phyloP scores from a whole-genome alignment of 352 stramenopile species.

The Phytophthora lateralis region DNA sequence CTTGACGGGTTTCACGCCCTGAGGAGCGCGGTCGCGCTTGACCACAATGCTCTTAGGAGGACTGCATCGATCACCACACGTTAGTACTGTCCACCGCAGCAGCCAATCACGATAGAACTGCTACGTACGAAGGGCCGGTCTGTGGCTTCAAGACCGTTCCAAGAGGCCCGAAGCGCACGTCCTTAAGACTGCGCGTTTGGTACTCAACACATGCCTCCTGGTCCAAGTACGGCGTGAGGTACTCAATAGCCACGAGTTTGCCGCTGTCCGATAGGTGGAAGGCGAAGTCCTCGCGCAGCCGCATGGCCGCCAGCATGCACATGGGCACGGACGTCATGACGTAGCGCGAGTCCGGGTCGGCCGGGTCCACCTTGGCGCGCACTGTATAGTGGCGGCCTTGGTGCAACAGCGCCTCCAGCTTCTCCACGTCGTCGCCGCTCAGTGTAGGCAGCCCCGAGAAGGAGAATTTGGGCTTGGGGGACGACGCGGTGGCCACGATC shows the following conservation, averaged over 20 bases:
- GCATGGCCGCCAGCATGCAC: constrained; percentile 76
- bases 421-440: constrained; percentile 44
- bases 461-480: constrained; percentile 64
- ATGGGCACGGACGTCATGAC: constrained; percentile 80
- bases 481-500: constrained; percentile 56
- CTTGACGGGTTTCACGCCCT: constrained; percentile 76
- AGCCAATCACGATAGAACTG: background rate
- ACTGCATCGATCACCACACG: constrained; percentile 24
- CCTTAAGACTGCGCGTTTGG: constrained; percentile 63
- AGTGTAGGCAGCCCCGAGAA: constrained; percentile 61
- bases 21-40: constrained; percentile 66
- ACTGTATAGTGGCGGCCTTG: constrained; percentile 70
- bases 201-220: constrained; percentile 49
- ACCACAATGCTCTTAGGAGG: constrained; percentile 66
- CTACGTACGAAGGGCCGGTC: constrained; percentile 64
- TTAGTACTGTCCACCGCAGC: background rate
- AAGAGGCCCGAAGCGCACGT: constrained; percentile 59
- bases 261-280: constrained; percentile 82
- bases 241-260: constrained; percentile 84
- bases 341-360: constrained; percentile 64
- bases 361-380: constrained; percentile 65
- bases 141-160: constrained; percentile 66
- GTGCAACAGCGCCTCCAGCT: constrained; percentile 53
- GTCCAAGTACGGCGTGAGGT: constrained; percentile 67
- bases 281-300: constrained; percentile 80